phyloP scores from a whole-genome alignment of 1,284 basidiomycete genomes.

The Gomphus sp. region DNA sequence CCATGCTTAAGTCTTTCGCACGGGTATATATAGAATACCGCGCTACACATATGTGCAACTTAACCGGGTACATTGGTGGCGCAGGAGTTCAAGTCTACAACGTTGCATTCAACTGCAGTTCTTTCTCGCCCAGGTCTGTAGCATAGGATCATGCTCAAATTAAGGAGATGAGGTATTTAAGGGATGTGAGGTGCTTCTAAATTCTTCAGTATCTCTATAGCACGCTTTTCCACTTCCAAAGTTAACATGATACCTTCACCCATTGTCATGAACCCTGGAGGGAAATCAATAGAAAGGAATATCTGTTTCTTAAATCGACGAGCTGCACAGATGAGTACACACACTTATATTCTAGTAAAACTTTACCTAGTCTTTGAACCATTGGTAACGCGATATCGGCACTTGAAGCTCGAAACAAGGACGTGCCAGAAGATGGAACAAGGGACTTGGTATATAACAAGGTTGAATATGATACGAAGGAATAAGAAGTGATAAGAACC shows the following conservation, averaged over 20 bases:
- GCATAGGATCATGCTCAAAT: neutral
- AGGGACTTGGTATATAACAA: constrained; percentile 21
- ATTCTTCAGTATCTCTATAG: constrained; percentile 38
- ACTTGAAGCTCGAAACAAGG: constrained; percentile 54
- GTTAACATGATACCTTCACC: constrained; percentile 38
- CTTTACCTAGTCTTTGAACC: constrained; percentile 70
- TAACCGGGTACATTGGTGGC: too few relatives aligned
- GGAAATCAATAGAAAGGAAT: constrained; percentile 61
- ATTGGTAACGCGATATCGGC: constrained; percentile 63
- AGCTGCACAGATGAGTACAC: constrained; percentile 30
- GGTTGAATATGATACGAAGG: neutral
- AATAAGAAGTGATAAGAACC: constrained; percentile 18
- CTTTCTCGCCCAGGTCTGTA: too few relatives aligned
- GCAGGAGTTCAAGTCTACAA: too few relatives aligned
- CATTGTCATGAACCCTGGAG: constrained; percentile 29
- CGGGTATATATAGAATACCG: too few relatives aligned
- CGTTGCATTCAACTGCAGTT: neutral
- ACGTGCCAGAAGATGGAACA: constrained; percentile 45
- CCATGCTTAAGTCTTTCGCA: too few relatives aligned
- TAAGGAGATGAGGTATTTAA: neutral
- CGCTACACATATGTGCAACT: too few relatives aligned
- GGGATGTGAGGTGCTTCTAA: neutral
- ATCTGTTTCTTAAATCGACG: constrained; percentile 55
- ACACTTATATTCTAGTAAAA: neutral
- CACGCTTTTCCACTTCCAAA: constrained; percentile 47